phyloP scores from a whole-genome alignment of 2,329 filamentous ascomycete genomes.

The Trichocomaceae sp. region DNA sequence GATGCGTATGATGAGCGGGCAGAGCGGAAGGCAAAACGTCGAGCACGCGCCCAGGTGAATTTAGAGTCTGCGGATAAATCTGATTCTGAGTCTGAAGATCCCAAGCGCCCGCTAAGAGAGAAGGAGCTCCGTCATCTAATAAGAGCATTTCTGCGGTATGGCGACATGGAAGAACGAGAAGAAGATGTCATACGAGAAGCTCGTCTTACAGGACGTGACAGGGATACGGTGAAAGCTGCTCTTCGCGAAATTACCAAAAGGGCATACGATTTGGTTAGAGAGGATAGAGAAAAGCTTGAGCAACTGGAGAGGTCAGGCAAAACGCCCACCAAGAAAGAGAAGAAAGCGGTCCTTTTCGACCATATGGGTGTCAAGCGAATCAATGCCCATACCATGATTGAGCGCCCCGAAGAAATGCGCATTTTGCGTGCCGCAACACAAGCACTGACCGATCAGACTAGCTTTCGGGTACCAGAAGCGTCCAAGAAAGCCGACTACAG shows the following conservation, averaged over 20 bases:
- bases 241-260: constrained; percentile 72
- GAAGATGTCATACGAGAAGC: constrained; percentile 86
- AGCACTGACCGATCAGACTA: constrained; percentile 58
- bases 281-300: constrained; percentile 59
- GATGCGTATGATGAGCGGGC: constrained; percentile 48
- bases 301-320: constrained; percentile 68
- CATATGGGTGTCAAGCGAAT: constrained; percentile 89
- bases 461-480: constrained; percentile 82
- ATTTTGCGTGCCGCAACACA: constrained; percentile 71
- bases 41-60: constrained; percentile 57
- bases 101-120: constrained; percentile 80
- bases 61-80: constrained; percentile 66
- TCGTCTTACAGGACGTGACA: constrained; percentile 73
- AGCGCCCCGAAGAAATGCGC: constrained; percentile 81
- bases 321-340: constrained; percentile 87
- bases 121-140: constrained; percentile 92
- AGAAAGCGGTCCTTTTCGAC: constrained; percentile 93
- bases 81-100: constrained; percentile 63
- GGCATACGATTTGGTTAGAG: constrained; percentile 62
- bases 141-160: constrained; percentile 82
- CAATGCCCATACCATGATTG: constrained; percentile 91
- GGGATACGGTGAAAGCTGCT: constrained; percentile 67
- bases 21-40: constrained; percentile 63
- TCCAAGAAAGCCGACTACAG: constrained; percentile 88
- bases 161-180: constrained; percentile 78